These are phyloP conservation scores for Chlorencoelia australis DNA, from an alignment of 2,329 filamentous ascomycete species.

Conservation along the genomic window DNA sequence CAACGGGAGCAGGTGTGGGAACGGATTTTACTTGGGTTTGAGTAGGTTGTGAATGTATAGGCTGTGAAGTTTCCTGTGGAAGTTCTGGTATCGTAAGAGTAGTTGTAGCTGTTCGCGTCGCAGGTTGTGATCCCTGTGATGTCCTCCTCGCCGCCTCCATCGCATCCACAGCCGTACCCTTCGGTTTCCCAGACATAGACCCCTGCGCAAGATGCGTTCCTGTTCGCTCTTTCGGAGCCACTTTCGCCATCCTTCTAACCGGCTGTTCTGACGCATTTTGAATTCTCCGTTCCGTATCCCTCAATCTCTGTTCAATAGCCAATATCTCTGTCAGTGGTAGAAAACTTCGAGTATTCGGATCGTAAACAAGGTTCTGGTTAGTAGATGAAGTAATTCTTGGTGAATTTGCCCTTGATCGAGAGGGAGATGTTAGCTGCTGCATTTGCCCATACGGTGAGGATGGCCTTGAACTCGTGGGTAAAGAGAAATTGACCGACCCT, in stretches of 20 bases:
- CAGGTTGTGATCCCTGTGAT: no score
- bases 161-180: conserved; percentile 36
- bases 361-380: conserved; percentile 46
- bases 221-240: conserved; percentile 24
- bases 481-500: conserved; percentile 43
- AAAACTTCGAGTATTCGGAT: conserved; percentile 56
- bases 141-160: conserved; percentile 15
- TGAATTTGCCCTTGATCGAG: conserved; percentile 20
- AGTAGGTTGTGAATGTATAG: conserved; percentile 5
- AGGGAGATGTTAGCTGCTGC: conserved; percentile 26
- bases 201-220: conserved; percentile 37
- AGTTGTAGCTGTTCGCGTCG: conserved; percentile 5
- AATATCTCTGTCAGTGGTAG: conserved; percentile 38
- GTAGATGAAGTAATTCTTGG: conserved; percentile 19
- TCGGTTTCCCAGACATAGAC: conserved; percentile 41
- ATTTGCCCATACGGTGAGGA: conserved; percentile 21
- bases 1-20: conserved; percentile 1
- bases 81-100: conserved; percentile 5
- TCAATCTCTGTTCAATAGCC: conserved; percentile 32
- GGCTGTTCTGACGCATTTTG: conserved; percentile 32
- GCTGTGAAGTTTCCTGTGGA: background rate
- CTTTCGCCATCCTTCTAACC: conserved; percentile 31
- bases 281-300: no score
- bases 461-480: conserved; percentile 33
- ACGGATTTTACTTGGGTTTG: conserved; percentile 1